Base-by-base conservation (phyloP, 345 rosid species). In the Camelina hispida region DNA sequence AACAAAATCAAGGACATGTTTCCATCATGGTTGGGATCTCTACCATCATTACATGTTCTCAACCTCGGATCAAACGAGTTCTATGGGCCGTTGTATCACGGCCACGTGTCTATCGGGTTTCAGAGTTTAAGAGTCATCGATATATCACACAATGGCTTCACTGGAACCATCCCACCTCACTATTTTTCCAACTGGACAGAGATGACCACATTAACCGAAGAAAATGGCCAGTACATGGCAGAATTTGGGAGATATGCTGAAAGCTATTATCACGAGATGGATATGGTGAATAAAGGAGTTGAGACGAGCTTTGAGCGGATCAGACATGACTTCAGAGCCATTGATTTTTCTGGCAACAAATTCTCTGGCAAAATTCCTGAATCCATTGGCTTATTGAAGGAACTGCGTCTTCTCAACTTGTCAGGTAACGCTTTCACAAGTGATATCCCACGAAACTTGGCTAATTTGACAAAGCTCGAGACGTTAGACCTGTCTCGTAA, bases 51-150 rank as follows among this genome's bases (percentile, higher is more conserved):
- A 47, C 80, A 76, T 8, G 80, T 84, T 54, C 81, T 88, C 8
- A 77, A 73, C 60, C 32, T 86, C 46, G 73, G 84, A 10, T 75
- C 82, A 10, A 86, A 88, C 66, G 8, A 35, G 1, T 86, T 88
- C 32, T n/a, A 60, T 0, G 85, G 87, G 1, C 1, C 2, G 2
- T 53, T 86, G 48, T 48, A 17, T 17, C 76, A 87, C 62, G 22
- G 4, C 9, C 5, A 12, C 0, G 0, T 0, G 12, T 2, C 38
- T 2, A 11, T 15, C 4, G 40, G 38, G 11, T 83, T 85, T 86
- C 46, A 35, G 9, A 51, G 9, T 78, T 79, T 85, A 68, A 87
- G 78, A 7, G 43, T 88, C 25, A 73, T 86, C 0, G 93, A 85
- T 37, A 30, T 85, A 18, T 78, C 88, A 58, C 30, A 34, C 4